Evolutionary conservation across 2,329 filamentous ascomycete species (phyloP).

Genomic region (Penicillium griseofulvum): DNA sequence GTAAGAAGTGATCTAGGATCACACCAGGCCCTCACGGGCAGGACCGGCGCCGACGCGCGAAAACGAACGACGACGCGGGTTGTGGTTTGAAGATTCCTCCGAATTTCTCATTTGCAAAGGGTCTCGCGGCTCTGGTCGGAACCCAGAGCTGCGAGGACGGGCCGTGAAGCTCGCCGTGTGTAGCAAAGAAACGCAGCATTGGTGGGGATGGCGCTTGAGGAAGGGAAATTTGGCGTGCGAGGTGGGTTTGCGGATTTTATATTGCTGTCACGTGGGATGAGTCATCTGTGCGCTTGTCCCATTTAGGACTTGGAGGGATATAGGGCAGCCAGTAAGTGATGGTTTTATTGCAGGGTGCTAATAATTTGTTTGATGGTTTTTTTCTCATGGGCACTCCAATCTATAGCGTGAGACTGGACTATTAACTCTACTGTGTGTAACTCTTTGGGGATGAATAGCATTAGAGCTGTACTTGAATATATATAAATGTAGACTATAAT

Average conservation of each 20-base stretch:
- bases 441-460: not conserved
- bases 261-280: conserved; percentile 11
- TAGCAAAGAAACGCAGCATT: conserved; percentile 97
- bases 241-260: conserved; percentile 9
- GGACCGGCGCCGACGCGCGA: conserved; percentile 41
- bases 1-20: conserved; percentile 46
- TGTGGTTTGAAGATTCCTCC: conserved; percentile 81
- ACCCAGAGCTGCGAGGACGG: conserved; percentile 24
- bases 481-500: not conserved
- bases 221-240: conserved; percentile 20
- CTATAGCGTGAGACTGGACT: not conserved
- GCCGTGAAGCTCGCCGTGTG: conserved; percentile 55
- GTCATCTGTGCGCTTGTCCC: conserved; percentile 10
- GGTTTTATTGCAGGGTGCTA: no score
- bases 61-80: conserved; percentile 41
- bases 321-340: not conserved
- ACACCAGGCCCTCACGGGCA: conserved; percentile 86
- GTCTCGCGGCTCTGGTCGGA: conserved; percentile 12
- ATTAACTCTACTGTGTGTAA: no score
- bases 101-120: conserved; percentile 92
- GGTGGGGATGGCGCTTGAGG: conserved; percentile 75
- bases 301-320: not conserved
- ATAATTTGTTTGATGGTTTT: no score
- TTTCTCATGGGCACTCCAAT: not conserved
- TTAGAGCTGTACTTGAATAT: not conserved